Evolutionary conservation across 352 stramenopile species (phyloP).

Genomic region (Phytophthora kernoviae): DNA sequence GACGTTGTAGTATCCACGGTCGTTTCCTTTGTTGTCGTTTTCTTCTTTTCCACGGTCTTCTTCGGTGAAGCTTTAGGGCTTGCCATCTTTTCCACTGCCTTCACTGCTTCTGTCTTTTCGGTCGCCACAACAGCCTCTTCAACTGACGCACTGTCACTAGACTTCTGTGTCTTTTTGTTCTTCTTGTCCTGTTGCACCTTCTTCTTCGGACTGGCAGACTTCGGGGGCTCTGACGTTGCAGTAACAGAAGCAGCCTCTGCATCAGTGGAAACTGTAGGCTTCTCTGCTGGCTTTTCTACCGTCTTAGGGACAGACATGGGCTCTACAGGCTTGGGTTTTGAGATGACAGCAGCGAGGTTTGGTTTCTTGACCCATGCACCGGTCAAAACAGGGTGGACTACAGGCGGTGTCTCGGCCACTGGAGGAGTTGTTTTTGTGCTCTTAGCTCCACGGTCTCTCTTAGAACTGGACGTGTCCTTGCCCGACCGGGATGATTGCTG

Average conservation of each 20-base stretch:
- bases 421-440: constrained; percentile 39
- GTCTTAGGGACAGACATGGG: constrained; percentile 8
- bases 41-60: constrained; percentile 44
- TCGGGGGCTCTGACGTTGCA: constrained; percentile 14
- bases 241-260: constrained; percentile 11
- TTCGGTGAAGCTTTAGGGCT: constrained; percentile 41
- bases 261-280: constrained; percentile 16
- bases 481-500: constrained; percentile 29
- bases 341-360: constrained; percentile 47
- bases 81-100: constrained; percentile 33
- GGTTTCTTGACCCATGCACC: constrained; percentile 80
- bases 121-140: constrained; percentile 21
- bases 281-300: constrained; percentile 16
- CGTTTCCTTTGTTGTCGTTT: constrained; percentile 48
- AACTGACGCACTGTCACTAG: constrained; percentile 9
- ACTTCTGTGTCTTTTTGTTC: constrained; percentile 41
- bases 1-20: constrained; percentile 33
- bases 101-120: constrained; percentile 28
- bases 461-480: constrained; percentile 39
- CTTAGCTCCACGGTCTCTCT: constrained; percentile 48
- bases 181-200: constrained; percentile 50
- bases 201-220: constrained; percentile 51
- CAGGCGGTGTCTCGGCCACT: constrained; percentile 40
- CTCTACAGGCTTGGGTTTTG: constrained; percentile 43
- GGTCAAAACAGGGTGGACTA: constrained; percentile 62